Percentiles rank a stretch among this genome's conserved stretches.
These are phyloP conservation scores for Colletotrichum agaves DNA, from an alignment of 2,329 filamentous ascomycete species.

Conservation along the genomic window DNA sequence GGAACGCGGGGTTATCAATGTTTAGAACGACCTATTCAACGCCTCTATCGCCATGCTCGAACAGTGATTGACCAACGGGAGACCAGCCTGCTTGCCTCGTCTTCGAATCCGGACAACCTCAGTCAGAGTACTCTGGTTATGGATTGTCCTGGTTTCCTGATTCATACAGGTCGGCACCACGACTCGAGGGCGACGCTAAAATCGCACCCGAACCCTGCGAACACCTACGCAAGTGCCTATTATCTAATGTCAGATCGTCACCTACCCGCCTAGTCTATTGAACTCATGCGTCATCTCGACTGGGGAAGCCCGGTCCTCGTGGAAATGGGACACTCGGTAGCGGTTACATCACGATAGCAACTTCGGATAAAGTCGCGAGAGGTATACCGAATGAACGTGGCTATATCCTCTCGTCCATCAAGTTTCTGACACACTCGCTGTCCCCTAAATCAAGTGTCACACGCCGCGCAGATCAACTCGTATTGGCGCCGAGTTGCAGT, in stretches of 20 bases:
- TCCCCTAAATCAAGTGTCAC: neutral
- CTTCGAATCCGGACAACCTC: neutral
- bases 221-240: neutral
- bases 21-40: conserved; percentile 13
- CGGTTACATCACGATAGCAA: too few species aligned
- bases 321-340: too few species aligned
- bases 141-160: neutral
- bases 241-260: conserved; percentile 14
- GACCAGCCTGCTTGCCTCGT: neutral
- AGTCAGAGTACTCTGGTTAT: neutral
- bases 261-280: neutral
- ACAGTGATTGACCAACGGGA: neutral
- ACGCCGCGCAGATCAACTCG: neutral
- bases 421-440: too few species aligned
- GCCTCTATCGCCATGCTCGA: conserved; percentile 12
- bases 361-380: too few species aligned
- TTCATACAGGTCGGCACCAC: neutral
- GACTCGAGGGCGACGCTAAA: neutral
- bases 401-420: too few species aligned
- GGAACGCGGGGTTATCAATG: neutral
- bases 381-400: too few species aligned
- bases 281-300: neutral
- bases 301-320: too few species aligned
- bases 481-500: neutral
- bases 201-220: neutral